Evolutionary conservation across 2,329 filamentous ascomycete species (phyloP).

Genomic region (Epichloe baconii): DNA sequence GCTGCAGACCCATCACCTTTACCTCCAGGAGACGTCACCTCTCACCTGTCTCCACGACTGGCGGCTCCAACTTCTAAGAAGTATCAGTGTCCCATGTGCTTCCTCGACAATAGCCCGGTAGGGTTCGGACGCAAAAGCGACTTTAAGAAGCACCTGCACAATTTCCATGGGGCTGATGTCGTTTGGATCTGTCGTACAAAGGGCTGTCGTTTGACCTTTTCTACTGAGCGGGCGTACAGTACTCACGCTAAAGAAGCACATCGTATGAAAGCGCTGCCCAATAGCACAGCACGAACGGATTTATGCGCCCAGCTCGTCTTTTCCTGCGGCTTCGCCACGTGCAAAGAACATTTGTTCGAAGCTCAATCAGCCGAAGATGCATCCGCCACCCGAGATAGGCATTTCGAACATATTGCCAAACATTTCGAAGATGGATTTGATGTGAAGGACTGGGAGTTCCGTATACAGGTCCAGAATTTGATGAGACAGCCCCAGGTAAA

Average conservation of each 20-base stretch:
- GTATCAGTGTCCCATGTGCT: slow-evolving; percentile 33
- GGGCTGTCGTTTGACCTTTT: slow-evolving; percentile 29
- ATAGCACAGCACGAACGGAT: slow-evolving; percentile 27
- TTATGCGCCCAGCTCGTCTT: slow-evolving; percentile 32
- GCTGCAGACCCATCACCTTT: slow-evolving; percentile 23
- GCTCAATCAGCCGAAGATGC: slow-evolving; percentile 24
- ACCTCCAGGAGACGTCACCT: slow-evolving; percentile 19
- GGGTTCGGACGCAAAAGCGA: slow-evolving; percentile 34
- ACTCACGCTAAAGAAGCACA: slow-evolving; percentile 31
- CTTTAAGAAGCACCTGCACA: slow-evolving; percentile 36
- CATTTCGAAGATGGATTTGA: slow-evolving; percentile 31
- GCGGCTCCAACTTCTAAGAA: slow-evolving; percentile 26
- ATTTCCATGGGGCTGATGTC: slow-evolving; percentile 30
- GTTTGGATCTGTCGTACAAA: slow-evolving; percentile 30
- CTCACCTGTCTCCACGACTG: slow-evolving; percentile 24
- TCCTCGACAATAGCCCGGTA: slow-evolving; percentile 30
- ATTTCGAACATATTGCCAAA: slow-evolving; percentile 34
- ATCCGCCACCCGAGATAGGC: slow-evolving; percentile 25
- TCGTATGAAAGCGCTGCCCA: slow-evolving; percentile 27
- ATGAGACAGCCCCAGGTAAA: slow-evolving; percentile 30
- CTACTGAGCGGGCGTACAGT: slow-evolving; percentile 31
- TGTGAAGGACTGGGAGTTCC: slow-evolving; percentile 30
- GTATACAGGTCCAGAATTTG: slow-evolving; percentile 29
- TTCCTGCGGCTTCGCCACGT: slow-evolving; percentile 28
- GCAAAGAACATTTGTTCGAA: slow-evolving; percentile 31